Percentiles rank a stretch among this genome's conserved stretches.
phyloP scores from a whole-genome alignment of 192 early-diverging fungal species.

The Dimargaris xerosporica region DNA sequence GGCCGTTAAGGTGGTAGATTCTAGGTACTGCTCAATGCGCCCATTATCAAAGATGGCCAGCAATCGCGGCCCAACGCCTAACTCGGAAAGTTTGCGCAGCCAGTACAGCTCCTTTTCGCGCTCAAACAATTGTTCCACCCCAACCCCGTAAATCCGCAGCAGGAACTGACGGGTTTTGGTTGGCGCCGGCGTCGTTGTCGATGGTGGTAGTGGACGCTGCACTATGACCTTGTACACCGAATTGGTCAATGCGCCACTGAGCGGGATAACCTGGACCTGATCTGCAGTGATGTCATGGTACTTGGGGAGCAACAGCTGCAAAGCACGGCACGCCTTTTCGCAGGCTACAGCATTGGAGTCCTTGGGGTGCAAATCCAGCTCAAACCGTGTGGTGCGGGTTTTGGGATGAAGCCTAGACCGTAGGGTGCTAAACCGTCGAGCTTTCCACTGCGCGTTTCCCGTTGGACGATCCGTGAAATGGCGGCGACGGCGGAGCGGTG shows the following conservation, averaged over 20 bases:
- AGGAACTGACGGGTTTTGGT: conserved; percentile 18
- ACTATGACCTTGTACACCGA: conserved; percentile 27
- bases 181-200: conserved; percentile 10
- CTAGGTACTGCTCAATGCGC: conserved; percentile 69
- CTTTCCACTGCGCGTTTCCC: not conserved
- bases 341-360: not conserved
- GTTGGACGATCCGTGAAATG: not conserved
- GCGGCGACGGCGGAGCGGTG: not conserved
- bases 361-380: not conserved
- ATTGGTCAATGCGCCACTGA: conserved; percentile 65
- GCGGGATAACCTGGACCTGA: conserved; percentile 24
- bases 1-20: conserved; percentile 50
- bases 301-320: conserved; percentile 14
- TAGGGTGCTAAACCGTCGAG: conserved; percentile 2
- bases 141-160: conserved; percentile 66
- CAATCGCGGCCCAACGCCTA: conserved; percentile 59
- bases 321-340: not conserved
- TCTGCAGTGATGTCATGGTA: conserved; percentile 13
- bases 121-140: conserved; percentile 60
- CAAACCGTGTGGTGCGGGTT: not conserved
- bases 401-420: not conserved
- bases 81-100: conserved; percentile 46
- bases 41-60: conserved; percentile 72
- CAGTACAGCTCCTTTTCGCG: conserved; percentile 69
- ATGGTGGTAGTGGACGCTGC: conserved; percentile 16